Conservation (phyloP, 768 basidiomycete genomes). For the Multifurca ochricompacta region DNA sequence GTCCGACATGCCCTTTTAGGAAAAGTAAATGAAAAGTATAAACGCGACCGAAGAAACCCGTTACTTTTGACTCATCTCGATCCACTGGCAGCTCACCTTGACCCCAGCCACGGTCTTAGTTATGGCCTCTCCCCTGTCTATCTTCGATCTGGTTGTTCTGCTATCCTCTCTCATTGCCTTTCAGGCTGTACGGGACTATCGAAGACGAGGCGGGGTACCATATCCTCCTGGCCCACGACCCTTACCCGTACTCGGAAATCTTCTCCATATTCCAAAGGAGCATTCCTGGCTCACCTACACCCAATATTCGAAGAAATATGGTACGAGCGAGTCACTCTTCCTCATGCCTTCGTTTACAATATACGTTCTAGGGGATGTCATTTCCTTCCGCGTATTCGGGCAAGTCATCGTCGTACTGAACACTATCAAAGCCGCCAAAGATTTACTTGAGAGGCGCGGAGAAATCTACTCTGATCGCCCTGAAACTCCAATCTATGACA, state of each 20-base stretch:
- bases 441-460: constrained; percentile 46
- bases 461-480: constrained; percentile 22
- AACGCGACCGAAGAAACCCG: too few species aligned
- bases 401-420: constrained; percentile 44
- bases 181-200: background rate
- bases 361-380: background rate
- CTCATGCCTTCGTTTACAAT: background rate
- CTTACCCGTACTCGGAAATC: constrained; percentile 3
- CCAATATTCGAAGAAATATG: background rate
- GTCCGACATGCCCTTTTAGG: too few species aligned
- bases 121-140: background rate
- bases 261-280: constrained; percentile 3
- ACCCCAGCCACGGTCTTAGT: too few species aligned
- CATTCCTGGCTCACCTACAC: constrained; percentile 1
- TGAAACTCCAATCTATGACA: background rate
- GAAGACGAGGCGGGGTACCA: background rate
- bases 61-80: too few species aligned
- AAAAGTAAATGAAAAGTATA: too few species aligned
- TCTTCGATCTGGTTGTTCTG: background rate
- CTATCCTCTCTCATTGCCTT: background rate
- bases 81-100: too few species aligned
- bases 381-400: constrained; percentile 32
- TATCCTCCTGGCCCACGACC: constrained; percentile 8
- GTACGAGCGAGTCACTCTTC: background rate
- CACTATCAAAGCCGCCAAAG: constrained; percentile 35